Percentiles rank a stretch among this genome's conserved stretches.
phyloP scores from a whole-genome alignment of 2,329 filamentous ascomycete genomes.

The Pseudogymnoascus sp. region DNA sequence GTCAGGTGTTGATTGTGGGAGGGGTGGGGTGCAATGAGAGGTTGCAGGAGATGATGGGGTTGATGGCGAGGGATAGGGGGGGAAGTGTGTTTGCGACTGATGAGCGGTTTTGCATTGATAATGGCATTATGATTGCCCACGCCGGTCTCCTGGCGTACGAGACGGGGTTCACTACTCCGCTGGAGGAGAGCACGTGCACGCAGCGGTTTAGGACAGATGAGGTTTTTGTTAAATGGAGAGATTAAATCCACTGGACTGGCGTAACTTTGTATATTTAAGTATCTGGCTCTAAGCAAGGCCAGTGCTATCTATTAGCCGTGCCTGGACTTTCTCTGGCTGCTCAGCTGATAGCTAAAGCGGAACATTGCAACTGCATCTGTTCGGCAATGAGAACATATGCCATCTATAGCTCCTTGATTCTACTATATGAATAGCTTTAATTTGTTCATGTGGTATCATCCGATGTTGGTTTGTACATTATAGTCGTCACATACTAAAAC shows the following conservation, averaged over 20 bases:
- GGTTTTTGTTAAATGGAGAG: constrained; percentile 71
- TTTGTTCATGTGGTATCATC: constrained; percentile 32
- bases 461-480: constrained; percentile 83
- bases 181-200: constrained; percentile 78
- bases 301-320: constrained; percentile 1
- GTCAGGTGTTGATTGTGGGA: constrained; percentile 87
- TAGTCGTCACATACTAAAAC: constrained; percentile 83
- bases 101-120: constrained; percentile 97
- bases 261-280: neutral
- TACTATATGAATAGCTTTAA: neutral
- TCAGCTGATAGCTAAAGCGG: constrained; percentile 1
- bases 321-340: neutral
- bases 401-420: neutral
- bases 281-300: neutral
- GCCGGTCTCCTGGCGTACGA: constrained; percentile 79
- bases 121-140: constrained; percentile 99
- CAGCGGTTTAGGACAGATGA: constrained; percentile 78
- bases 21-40: constrained; percentile 94
- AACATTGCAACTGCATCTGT: neutral
- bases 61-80: constrained; percentile 82
- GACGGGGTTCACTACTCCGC: constrained; percentile 66
- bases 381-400: neutral
- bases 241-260: constrained; percentile 30
- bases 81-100: constrained; percentile 92
- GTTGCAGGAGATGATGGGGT: constrained; percentile 95